Base-by-base conservation (phyloP, 2,329 filamentous ascomycete genomes). In the Microsporum audouinii region DNA sequence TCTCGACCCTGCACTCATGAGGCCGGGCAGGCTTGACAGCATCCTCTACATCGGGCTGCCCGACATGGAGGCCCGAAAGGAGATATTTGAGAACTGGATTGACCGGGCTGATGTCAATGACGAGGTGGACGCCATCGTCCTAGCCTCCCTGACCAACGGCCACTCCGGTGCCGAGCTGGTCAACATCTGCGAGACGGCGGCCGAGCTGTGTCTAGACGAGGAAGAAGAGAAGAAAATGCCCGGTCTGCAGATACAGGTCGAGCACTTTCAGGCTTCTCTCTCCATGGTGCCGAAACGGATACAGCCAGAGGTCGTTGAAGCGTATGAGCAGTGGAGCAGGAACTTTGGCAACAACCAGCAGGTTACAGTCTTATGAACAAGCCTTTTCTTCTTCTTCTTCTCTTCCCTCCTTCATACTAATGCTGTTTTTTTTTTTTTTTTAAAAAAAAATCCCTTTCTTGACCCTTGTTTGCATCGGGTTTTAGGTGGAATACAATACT, bases 141-240 rank as follows among this genome's bases (percentile, higher is more conserved):
- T 95, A 34, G 88, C 88, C 3, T 69, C 71, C 14, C 72, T 77
- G 55, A 88, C 88, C 0, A 86, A 91, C 5, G 90, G 90, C 0
- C 89, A 88, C 71, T 94, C 90, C 1, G 91, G 91, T 1, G 91
- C 91, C 0, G 92, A 96, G 74, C 83, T 96, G 63, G 82, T 85
- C 45, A 80, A 77, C 23, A 79, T 88, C 23, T 82, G 79, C 63
- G 75, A 81, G 65, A 76, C 73, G 31, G 80, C 80, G 62, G 73
- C 77, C 63, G 75, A 82, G 70, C 75, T 72, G 47, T 75, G 81
- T 63, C 68, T 84, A 70, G 77, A 81, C 64, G 78, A 80, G 61
- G 76, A 77, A 63, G 78, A 78, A 68, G 71, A 76, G 68, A 71
- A 68, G n/a, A 12, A 23, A 23, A 27, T 29, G 27, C 27, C 49